These are phyloP conservation scores for Helenozyma baotianmanensis DNA, from an alignment of 805 yeast species.

Conservation along the genomic window DNA sequence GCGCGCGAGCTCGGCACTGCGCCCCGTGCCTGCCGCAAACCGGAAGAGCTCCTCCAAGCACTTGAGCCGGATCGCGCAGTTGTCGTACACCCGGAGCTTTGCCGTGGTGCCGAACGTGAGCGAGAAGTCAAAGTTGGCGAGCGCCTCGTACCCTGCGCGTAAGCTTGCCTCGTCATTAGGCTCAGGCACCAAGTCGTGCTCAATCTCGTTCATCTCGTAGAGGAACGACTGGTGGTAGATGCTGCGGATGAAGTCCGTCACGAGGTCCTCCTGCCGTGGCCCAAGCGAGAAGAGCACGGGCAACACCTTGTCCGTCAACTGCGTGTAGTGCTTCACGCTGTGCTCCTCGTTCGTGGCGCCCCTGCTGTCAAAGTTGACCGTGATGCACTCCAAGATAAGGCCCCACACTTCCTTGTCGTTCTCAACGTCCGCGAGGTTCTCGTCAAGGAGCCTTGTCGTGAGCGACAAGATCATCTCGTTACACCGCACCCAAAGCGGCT, in stretches of 20 bases:
- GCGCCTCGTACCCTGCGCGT: slow-evolving; percentile 20
- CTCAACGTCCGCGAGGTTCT: slow-evolving; percentile 7
- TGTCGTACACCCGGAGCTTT: slow-evolving; percentile 39
- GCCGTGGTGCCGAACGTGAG: slow-evolving; percentile 62
- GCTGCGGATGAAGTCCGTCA: slow-evolving; percentile 42
- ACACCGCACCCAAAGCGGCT: slow-evolving; percentile 53
- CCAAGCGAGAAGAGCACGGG: slow-evolving; percentile 26
- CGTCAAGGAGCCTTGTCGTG: slow-evolving; percentile 25
- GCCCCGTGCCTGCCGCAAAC: slow-evolving; percentile 20
- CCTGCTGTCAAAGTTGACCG: slow-evolving; percentile 37
- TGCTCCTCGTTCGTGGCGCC: slow-evolving; percentile 38
- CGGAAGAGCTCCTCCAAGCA: slow-evolving; percentile 54
- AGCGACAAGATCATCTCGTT: slow-evolving; percentile 36
- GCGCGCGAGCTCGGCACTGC: slow-evolving; percentile 10
- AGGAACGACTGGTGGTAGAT: slow-evolving; percentile 59
- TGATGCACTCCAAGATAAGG: slow-evolving; percentile 37
- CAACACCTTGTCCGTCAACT: slow-evolving; percentile 39
- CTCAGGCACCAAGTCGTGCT: slow-evolving; percentile 18
- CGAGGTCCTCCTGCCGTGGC: slow-evolving; percentile 13
- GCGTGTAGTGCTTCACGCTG: slow-evolving; percentile 42
- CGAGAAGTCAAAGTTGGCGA: slow-evolving; percentile 35
- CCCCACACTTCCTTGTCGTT: slow-evolving; percentile 32
- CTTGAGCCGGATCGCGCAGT: slow-evolving; percentile 45
- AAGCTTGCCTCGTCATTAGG: too few relatives aligned
- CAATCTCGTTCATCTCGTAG: slow-evolving; percentile 56